phyloP scores from a whole-genome alignment of 2,329 filamentous ascomycete genomes.

The Colletotrichum camelliae region DNA sequence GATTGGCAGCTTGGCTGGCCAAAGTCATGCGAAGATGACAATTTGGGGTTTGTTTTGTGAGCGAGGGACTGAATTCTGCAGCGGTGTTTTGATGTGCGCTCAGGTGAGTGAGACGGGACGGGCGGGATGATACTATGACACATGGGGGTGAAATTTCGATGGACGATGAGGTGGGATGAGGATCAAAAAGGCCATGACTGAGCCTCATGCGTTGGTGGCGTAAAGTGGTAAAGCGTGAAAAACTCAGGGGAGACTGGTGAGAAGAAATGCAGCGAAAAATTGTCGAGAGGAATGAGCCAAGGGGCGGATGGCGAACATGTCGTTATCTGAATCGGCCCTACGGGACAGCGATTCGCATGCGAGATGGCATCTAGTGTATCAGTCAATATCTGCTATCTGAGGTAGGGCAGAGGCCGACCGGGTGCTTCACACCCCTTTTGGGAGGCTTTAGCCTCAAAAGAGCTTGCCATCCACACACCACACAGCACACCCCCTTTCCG shows the following conservation, averaged over 20 bases:
- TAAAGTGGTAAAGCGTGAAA: background rate
- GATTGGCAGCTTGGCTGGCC: background rate
- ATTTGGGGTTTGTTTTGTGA: background rate
- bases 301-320: background rate
- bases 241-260: background rate
- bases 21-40: background rate
- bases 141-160: background rate
- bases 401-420: background rate
- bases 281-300: background rate
- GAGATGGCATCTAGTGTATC: slow-evolving; percentile 12
- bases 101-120: background rate
- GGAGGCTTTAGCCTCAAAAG: background rate
- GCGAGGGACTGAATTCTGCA: background rate
- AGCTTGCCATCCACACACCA: background rate
- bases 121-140: background rate
- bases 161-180: background rate
- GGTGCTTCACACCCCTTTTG: background rate
- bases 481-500: background rate
- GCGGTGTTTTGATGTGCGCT: background rate
- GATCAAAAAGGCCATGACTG: background rate
- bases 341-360: slow-evolving; percentile 10
- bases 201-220: background rate
- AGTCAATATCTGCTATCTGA: background rate
- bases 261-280: background rate
- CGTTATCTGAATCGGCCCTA: slow-evolving; percentile 21